These are phyloP conservation scores for Alternaria conjuncta DNA, from an alignment of 2,329 filamentous ascomycete species.

Conservation along the genomic window DNA sequence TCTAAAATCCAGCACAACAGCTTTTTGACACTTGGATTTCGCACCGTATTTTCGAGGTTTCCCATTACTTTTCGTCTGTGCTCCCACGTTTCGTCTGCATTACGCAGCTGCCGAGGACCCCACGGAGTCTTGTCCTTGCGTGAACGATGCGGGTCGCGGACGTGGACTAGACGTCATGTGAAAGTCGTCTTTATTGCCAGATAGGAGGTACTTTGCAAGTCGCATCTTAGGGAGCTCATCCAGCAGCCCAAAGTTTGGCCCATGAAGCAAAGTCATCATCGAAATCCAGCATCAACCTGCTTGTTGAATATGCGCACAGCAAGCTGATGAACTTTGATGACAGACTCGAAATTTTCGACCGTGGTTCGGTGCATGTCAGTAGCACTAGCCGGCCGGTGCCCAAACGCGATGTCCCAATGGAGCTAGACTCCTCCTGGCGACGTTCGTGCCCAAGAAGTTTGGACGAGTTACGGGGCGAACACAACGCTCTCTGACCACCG, in stretches of 20 bases:
- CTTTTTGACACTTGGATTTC: neutral
- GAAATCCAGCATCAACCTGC: neutral
- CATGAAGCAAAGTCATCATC: neutral
- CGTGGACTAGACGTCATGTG: neutral
- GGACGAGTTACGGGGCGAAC: neutral
- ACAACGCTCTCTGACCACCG: neutral
- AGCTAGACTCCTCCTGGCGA: neutral
- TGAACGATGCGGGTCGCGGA: neutral
- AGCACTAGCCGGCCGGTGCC: neutral
- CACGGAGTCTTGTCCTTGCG: constrained; percentile 1
- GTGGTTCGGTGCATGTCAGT: constrained; percentile 5
- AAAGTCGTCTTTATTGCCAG: neutral
- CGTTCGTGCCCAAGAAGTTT: constrained; percentile 5
- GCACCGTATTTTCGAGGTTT: neutral
- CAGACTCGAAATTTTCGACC: neutral
- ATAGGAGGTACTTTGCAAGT: neutral
- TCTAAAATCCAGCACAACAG: constrained; percentile 1
- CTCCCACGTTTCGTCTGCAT: constrained; percentile 9
- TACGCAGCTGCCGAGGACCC: constrained; percentile 3
- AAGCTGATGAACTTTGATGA: neutral
- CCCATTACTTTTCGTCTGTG: constrained; percentile 4
- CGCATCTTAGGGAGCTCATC: neutral
- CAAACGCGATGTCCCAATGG: neutral
- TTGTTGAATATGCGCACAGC: neutral
- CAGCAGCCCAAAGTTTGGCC: neutral